Conservation (phyloP, 768 basidiomycete species). For the Antrodiella citrinella region DNA sequence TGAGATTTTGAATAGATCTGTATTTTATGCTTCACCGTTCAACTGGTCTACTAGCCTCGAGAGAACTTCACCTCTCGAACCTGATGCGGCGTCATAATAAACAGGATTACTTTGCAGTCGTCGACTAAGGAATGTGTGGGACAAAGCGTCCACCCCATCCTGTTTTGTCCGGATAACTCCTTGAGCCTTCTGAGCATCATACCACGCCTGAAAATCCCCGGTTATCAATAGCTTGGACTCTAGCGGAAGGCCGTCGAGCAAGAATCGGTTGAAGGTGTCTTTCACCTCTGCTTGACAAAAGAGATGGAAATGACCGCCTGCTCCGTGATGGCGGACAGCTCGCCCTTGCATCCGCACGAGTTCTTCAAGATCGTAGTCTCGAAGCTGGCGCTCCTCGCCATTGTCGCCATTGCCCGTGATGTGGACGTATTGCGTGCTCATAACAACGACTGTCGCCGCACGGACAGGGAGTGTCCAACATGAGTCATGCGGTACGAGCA, state of each 20-base stretch:
- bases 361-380: conserved; percentile 76
- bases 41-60: conserved; percentile 63
- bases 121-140: conserved; percentile 72
- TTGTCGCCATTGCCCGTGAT: conserved; percentile 34
- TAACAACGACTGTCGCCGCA: conserved; percentile 74
- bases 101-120: conserved; percentile 73
- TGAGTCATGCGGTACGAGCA: conserved; percentile 75
- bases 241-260: conserved; percentile 82
- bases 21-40: conserved; percentile 14
- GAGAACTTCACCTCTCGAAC: conserved; percentile 43
- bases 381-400: conserved; percentile 54
- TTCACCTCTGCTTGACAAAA: conserved; percentile 86
- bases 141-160: conserved; percentile 66
- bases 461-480: conserved; percentile 88
- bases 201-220: conserved; percentile 40
- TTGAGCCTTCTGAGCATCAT: conserved; percentile 29
- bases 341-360: conserved; percentile 88
- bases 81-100: conserved; percentile 61
- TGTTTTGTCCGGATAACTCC: conserved; percentile 44
- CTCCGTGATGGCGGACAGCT: conserved; percentile 48
- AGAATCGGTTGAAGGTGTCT: conserved; percentile 74
- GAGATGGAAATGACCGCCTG: conserved; percentile 65
- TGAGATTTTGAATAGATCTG: conserved; percentile 5
- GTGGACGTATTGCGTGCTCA: conserved; percentile 85
- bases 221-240: conserved; percentile 70